Base-by-base conservation (phyloP, 2,329 filamentous ascomycete species). In the Madurella fahalii region DNA sequence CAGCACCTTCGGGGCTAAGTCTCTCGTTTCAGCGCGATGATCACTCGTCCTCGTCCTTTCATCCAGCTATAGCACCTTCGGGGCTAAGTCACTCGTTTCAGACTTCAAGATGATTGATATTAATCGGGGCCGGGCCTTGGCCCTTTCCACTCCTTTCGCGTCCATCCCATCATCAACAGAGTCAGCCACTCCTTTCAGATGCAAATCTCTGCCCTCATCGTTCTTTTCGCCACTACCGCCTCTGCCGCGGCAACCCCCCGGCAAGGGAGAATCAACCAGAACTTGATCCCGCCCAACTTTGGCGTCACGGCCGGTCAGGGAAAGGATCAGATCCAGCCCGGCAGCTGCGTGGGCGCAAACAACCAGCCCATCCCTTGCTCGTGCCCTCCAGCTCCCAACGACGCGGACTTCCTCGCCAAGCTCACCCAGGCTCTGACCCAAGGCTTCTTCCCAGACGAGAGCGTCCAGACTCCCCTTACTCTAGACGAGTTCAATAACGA, bases 361-460 rank as follows among this genome's bases (percentile, higher is more conserved):
- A 47, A 58, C 47, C 53, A 51, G 48, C 56, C 48, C 12, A 63
- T 63, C 40, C 59, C 59, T 8, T 62, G 58, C 53, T 42, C 46
- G 50, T 63, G 61, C 57, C 60, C 60, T 32, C 59, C 61, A 1
- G 48, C 49, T 2, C 52, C 55, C 8, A 50, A 52, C 42, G 55
- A 58, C 52, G 55, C 61, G 9, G 47, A 50, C 9, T 62, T 62
- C 49, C 50, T 62, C 39, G 47, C 17, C 8, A 54, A 56, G 44
- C 57, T 62, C 40, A 39, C 50, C 16, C 42, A 47, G 18, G 54
- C 55, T 12, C 57, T 63, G 25, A 47, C 40, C 46, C 51, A 59
- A 47, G 61, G 61, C 46, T 63, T 62, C 61, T 52, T 56, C 34
- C 62, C 54, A 59, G 58, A 20, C 48, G 53, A 42, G 47, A 40